These are phyloP conservation scores for Fabrea salina DNA, from an alignment of 169 alveolate species.

Conservation along the genomic window DNA sequence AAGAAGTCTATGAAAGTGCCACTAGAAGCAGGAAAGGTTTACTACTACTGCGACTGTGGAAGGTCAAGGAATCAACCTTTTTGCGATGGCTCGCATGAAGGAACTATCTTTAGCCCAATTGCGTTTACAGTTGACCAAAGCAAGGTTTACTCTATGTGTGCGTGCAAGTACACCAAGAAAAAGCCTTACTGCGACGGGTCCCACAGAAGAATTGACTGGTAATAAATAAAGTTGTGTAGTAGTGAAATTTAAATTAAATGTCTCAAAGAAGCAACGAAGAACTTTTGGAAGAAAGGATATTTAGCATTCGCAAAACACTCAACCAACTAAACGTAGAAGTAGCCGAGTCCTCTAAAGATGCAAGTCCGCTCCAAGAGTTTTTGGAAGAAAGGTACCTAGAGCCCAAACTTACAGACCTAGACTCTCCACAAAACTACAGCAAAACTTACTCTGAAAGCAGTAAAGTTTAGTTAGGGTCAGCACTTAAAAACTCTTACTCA, in stretches of 20 bases:
- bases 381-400: neutral
- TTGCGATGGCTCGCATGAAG: conserved; percentile 70
- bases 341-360: no score
- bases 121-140: conserved; percentile 64
- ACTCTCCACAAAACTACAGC: no score
- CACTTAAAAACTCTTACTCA: neutral
- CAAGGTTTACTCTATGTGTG: conserved; percentile 55
- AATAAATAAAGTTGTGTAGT: no score
- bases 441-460: neutral
- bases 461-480: neutral
- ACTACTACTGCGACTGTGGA: conserved; percentile 31
- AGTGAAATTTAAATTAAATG: no score
- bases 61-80: conserved; percentile 56
- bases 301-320: no score
- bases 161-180: conserved; percentile 61
- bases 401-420: neutral
- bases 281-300: no score
- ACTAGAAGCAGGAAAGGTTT: neutral
- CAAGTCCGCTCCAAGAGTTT: neutral
- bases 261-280: no score
- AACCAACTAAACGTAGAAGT: no score
- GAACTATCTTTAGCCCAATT: conserved; percentile 56
- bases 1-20: neutral
- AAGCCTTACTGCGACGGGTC: conserved; percentile 71
- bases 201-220: conserved; percentile 34